These are phyloP conservation scores for Xylariaceae sp. DNA, from an alignment of 2,329 filamentous ascomycete species.

Conservation along the genomic window DNA sequence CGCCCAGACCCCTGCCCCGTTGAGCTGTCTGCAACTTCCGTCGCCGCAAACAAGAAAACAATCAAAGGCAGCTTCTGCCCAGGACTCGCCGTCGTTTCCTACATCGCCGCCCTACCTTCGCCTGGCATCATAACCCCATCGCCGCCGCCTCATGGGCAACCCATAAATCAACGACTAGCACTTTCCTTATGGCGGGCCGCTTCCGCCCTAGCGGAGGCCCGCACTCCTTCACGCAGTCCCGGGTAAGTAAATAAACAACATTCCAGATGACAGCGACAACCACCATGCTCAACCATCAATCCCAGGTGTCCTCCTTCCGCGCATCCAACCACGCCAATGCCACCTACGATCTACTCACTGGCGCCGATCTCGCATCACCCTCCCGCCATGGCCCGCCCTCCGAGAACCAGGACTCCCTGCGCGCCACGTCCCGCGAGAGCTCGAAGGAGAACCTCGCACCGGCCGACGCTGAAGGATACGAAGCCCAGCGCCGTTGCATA, in stretches of 20 bases:
- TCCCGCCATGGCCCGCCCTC: conserved; percentile 30
- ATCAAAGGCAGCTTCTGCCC: no score
- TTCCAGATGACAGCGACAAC: background rate
- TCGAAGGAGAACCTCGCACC: conserved; percentile 58
- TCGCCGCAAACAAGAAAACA: conserved; percentile 16
- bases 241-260: conserved; percentile 26
- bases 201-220: conserved; percentile 27
- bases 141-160: no score
- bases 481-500: conserved; percentile 52
- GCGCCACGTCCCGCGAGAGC: conserved; percentile 52
- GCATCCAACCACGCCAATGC: conserved; percentile 49
- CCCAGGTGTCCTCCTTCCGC: conserved; percentile 44
- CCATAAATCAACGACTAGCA: no score
- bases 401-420: conserved; percentile 42
- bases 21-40: background rate
- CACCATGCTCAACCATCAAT: background rate
- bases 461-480: conserved; percentile 55
- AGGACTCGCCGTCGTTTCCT: no score
- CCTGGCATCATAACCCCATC: no score
- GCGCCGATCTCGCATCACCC: conserved; percentile 40
- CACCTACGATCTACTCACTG: conserved; percentile 57
- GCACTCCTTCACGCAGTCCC: conserved; percentile 21
- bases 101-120: no score
- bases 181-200: conserved; percentile 22
- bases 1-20: no score